Base-by-base conservation (phyloP, 495 filamentous ascomycete species). In the Xylaria castorea region DNA sequence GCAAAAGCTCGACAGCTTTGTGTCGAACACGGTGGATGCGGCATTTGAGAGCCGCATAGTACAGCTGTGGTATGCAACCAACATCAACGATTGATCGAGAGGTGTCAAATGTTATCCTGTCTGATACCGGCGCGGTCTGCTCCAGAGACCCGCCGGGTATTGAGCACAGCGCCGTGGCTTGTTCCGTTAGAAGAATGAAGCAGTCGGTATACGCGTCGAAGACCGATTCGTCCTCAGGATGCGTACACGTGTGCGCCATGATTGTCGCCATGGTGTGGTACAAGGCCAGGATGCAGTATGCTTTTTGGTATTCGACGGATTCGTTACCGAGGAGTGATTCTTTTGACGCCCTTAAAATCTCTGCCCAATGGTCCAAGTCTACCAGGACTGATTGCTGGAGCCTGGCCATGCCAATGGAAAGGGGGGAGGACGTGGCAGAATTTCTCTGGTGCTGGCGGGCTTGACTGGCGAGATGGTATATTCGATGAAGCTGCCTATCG, bases 221-320 rank as follows among this genome's bases (percentile, higher is more conserved):
- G 53, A 57, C 27, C 18, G 14, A 57, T 32, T 57, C 53, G 27
- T 57, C 27, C 11, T 57, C 27, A 1, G 53, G 53, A 18, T 32
- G 5, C 25, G 7, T 5, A 18, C 53, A 57, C 32, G 53, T 57
- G 27, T 57, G 53, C 14, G 53, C 53, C 53, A 32, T 57, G 27
- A 57, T 57, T 12, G 53, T 57, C 14, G 27, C 53, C 53, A 57
- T 57, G 14, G 53, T 57, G 27, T 57, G 53, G 27, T 57, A 57
- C 53, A 57, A 32, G 27, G 27, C 27, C 53, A 57, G 5, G 53
- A 57, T 57, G 53, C 11, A 18, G 14, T 57, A 57, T 57, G 25
- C 53, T 18, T 57, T 57, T 25, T 32, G 53, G 27, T 57, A 32
- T 30, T 57, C 53, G 53, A 32, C 12, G 14, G 25, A 30, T 18